Evolutionary conservation across 2,329 filamentous ascomycete genomes (phyloP).

Genomic region (Aspergillus sp.): DNA sequence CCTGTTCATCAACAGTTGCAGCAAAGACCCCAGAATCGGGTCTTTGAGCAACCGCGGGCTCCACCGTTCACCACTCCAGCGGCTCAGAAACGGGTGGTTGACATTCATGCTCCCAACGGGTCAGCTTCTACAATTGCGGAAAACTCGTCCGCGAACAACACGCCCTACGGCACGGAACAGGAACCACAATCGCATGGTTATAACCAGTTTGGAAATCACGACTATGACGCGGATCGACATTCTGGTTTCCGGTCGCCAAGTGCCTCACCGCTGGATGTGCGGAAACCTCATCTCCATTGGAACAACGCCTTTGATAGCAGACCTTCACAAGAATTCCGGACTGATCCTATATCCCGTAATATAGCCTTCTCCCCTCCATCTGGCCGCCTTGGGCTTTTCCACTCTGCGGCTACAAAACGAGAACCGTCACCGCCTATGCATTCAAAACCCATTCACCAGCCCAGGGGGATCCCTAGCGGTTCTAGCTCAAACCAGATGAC

Average conservation of each 20-base stretch:
- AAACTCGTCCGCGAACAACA: conserved; percentile 37
- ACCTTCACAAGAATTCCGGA: conserved; percentile 16
- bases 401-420: conserved; percentile 20
- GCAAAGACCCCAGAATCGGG: conserved; percentile 24
- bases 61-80: conserved; percentile 37
- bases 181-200: conserved; percentile 18
- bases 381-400: conserved; percentile 29
- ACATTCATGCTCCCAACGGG: conserved; percentile 37
- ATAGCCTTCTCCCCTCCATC: conserved; percentile 28
- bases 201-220: conserved; percentile 22
- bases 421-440: conserved; percentile 26
- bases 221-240: conserved; percentile 28
- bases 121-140: conserved; percentile 44
- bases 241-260: conserved; percentile 32
- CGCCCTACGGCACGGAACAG: conserved; percentile 36
- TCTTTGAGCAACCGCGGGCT: conserved; percentile 29
- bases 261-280: conserved; percentile 34
- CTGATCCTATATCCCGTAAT: conserved; percentile 17
- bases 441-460: conserved; percentile 26
- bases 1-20: conserved; percentile 55
- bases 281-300: conserved; percentile 29
- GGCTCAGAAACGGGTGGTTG: conserved; percentile 38
- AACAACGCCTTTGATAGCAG: conserved; percentile 19
- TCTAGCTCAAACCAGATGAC: conserved; percentile 27
- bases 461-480: conserved; percentile 22